Evolutionary conservation across 768 basidiomycete genomes (phyloP).

Genomic region (Boletus rex-veris): DNA sequence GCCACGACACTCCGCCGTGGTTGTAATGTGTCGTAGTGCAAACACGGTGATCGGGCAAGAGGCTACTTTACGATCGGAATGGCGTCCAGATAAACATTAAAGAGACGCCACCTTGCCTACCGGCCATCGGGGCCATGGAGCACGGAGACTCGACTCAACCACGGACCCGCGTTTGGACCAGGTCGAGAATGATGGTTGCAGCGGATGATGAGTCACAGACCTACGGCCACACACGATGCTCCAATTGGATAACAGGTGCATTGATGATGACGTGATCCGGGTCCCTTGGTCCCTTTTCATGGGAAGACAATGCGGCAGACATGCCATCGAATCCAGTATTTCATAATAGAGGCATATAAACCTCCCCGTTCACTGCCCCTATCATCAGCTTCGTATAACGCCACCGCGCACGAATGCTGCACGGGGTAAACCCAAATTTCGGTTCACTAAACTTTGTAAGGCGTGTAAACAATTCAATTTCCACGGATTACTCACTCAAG

Average conservation of each 20-base stretch:
- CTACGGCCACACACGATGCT: background rate
- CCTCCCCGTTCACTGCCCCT: constrained; percentile 4
- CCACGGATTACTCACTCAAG: constrained; percentile 13
- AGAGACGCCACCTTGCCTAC: background rate
- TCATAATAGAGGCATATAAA: constrained; percentile 8
- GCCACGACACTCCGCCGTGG: constrained; percentile 23
- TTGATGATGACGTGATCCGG: constrained; percentile 19
- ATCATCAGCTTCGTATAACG: constrained; percentile 11
- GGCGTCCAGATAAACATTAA: constrained; percentile 6
- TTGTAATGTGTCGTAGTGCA: constrained; percentile 11
- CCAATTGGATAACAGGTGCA: background rate
- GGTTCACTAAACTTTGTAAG: constrained; percentile 8
- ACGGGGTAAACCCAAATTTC: constrained; percentile 1
- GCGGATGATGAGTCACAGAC: background rate
- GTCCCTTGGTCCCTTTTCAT: constrained; percentile 7
- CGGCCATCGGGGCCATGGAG: background rate
- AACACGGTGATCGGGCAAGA: constrained; percentile 6
- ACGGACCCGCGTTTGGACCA: background rate
- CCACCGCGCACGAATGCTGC: constrained; percentile 4
- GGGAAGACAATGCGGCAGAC: constrained; percentile 25
- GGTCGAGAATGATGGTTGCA: background rate
- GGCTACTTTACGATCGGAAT: constrained; percentile 7
- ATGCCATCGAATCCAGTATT: constrained; percentile 19
- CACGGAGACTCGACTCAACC: background rate
- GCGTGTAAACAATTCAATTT: constrained; percentile 11